phyloP scores from a whole-genome alignment of 495 filamentous ascomycete genomes.

The Neurospora tetraspora region DNA sequence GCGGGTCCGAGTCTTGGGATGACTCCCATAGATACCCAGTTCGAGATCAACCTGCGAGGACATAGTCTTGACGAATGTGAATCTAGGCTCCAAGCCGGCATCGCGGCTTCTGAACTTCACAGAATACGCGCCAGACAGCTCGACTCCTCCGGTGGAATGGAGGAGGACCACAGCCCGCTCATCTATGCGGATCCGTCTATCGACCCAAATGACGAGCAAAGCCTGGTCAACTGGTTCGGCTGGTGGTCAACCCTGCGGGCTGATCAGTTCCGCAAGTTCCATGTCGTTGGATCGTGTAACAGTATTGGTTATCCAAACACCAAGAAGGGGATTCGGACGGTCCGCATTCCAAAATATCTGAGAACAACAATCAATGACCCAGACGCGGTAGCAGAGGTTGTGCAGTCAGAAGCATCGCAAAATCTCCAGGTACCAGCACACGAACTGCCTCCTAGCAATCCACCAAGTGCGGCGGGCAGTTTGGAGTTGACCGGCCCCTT shows the following conservation, averaged over 20 bases:
- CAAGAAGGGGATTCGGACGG: conserved; percentile 21
- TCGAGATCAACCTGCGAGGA: conserved; percentile 12
- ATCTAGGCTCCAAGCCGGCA: conserved; percentile 14
- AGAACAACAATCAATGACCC: conserved; percentile 28
- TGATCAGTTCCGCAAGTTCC: conserved; percentile 37
- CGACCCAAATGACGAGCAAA: conserved; percentile 43
- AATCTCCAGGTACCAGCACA: not conserved
- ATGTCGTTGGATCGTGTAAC: conserved; percentile 34
- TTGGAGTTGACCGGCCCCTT: conserved; percentile 1
- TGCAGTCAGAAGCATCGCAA: conserved; percentile 5
- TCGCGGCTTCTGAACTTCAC: conserved; percentile 17
- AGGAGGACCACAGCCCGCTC: conserved; percentile 30
- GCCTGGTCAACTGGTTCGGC: conserved; percentile 43
- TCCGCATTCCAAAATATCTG: conserved; percentile 32
- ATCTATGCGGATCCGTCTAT: conserved; percentile 32
- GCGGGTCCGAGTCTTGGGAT: not conserved
- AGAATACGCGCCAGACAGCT: not conserved
- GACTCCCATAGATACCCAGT: not conserved
- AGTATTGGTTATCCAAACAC: conserved; percentile 6
- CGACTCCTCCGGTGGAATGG: conserved; percentile 6
- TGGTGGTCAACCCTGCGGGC: conserved; percentile 39
- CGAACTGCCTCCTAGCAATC: not conserved
- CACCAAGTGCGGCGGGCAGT: not conserved
- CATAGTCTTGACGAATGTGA: conserved; percentile 17
- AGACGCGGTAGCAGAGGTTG: conserved; percentile 20